Evolutionary conservation across 768 basidiomycete species (phyloP).

Genomic region (Calvatia gigantea): DNA sequence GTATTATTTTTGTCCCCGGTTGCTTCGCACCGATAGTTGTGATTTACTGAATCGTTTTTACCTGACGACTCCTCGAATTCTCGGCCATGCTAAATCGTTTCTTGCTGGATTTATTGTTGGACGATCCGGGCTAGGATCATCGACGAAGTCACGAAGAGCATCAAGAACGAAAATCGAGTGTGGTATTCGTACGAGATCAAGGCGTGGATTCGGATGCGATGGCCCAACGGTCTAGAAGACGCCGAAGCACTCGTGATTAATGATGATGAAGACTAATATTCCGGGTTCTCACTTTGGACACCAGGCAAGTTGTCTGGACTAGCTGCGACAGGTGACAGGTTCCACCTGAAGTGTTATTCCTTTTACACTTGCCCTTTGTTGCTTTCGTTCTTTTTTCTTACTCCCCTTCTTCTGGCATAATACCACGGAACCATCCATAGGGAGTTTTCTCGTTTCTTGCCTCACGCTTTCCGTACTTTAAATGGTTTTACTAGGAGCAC

Average conservation of each 20-base stretch:
- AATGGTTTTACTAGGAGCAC: not conserved
- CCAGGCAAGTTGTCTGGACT: not conserved
- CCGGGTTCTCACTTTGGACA: not conserved
- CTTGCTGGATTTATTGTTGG: not conserved
- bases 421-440: not conserved
- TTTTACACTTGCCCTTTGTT: not conserved
- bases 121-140: not conserved
- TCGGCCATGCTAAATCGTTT: not conserved
- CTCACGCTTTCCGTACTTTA: not conserved
- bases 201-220: slow-evolving; percentile 27
- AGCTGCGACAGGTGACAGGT: not conserved
- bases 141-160: slow-evolving; percentile 11
- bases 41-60: too few species aligned
- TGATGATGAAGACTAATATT: slow-evolving; percentile 41
- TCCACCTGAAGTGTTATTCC: not conserved
- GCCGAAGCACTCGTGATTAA: slow-evolving; percentile 45
- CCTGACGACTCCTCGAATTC: slow-evolving; percentile 10
- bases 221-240: slow-evolving; percentile 43
- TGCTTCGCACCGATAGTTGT: too few species aligned
- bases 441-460: not conserved
- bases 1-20: slow-evolving; percentile 25
- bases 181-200: slow-evolving; percentile 14
- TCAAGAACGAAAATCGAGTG: slow-evolving; percentile 4
- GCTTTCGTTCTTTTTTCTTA: not conserved
- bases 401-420: not conserved